These are phyloP conservation scores for Penicillium sp. DNA, from an alignment of 2,329 filamentous ascomycete species.

Conservation along the genomic window DNA sequence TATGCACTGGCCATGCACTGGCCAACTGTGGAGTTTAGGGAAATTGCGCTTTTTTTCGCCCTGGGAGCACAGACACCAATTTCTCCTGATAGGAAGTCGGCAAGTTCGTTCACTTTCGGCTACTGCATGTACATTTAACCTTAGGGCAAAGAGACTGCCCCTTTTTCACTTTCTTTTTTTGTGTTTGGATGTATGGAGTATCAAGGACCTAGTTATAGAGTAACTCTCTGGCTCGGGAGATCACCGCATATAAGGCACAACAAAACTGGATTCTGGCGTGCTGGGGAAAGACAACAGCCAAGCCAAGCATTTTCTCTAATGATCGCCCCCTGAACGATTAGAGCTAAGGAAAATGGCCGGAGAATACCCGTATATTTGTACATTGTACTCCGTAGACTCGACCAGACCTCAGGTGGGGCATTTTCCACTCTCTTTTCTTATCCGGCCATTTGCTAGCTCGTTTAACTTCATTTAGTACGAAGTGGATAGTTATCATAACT, in stretches of 20 bases:
- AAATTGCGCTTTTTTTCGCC: slow-evolving; percentile 6
- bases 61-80: slow-evolving; percentile 19
- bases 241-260: not conserved
- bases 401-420: not conserved
- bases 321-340: slow-evolving; percentile 2
- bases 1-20: slow-evolving; percentile 8
- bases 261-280: not conserved
- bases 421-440: not conserved
- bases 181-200: not conserved
- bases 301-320: not conserved
- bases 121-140: not conserved
- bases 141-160: no score
- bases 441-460: not conserved
- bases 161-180: not conserved
- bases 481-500: not conserved
- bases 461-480: not conserved
- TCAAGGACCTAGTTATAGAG: not conserved
- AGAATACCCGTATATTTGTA: not conserved
- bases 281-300: not conserved
- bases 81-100: slow-evolving; percentile 8
- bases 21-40: slow-evolving; percentile 17
- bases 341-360: slow-evolving; percentile 1
- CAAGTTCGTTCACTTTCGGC: slow-evolving; percentile 5
- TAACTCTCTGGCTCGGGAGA: not conserved
- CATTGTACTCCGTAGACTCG: not conserved